Evolutionary conservation across 1,284 basidiomycete genomes (phyloP), one percentile per base, ranked within the genome.

Genomic region (Ustilago cynodontis): DNA sequence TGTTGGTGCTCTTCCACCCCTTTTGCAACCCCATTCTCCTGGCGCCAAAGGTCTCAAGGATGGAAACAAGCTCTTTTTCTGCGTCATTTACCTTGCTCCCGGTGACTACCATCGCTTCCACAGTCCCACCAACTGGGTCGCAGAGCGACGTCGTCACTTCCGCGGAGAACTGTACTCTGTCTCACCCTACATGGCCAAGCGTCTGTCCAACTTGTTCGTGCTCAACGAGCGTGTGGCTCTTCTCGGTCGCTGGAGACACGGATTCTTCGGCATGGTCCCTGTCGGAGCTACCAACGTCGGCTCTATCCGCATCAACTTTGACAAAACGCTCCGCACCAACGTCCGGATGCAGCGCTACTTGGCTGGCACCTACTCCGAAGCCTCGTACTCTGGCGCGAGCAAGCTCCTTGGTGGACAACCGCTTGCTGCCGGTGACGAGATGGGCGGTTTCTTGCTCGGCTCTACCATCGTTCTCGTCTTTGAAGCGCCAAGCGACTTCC

Each of bases 51-150:
- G 74, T 24, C 51, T 82, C 33, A 67, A 74, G 18, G 78, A 81
- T n/a, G 93, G 92, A 14, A 92, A 96, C 85, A 90, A 91, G 54
- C 90, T 98, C 41, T 96, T 91, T 88, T 99, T 98, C 87, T 88
- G 92, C 51, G 96, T 99, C 81, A 92, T 99, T 78, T 99, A 99
- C 88, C 92, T 99, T 61, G 96, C 96, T 1, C 96, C 96, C 0
- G 97, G 97, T 1, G 97, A 99, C 87, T 99, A 99, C 86, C 96
- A 99, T 85, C 91, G 95, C 41, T 99, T 98, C 90, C 96, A 99
- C 87, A 93, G 92, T 71, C 95, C 97, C 0, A 91, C 94, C 2
- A 92, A 93, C 5, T 98, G 96, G 97, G 94, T 99, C 8, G 97
- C 98, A 24, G 95, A 99, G 88, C 92, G 93, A 81, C 88, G 96